phyloP scores from a whole-genome alignment of 2,329 filamentous ascomycete species.

The Aspergillus sojae region DNA sequence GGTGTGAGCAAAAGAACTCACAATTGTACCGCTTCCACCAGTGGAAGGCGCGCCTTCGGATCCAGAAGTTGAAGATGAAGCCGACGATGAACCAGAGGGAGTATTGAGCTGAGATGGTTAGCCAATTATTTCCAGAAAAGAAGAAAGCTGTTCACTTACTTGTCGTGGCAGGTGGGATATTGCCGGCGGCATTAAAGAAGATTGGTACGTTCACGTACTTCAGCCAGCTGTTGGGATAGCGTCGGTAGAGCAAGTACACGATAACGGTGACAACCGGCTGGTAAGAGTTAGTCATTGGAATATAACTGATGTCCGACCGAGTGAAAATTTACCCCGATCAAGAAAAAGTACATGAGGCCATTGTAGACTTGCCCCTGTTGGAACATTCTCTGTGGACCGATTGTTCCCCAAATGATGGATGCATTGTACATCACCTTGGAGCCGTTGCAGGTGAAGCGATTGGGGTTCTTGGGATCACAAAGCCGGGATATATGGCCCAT shows the following conservation, averaged over 20 bases:
- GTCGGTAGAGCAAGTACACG: conserved; percentile 31
- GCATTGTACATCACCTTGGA: conserved; percentile 39
- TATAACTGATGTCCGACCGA: fast-evolving
- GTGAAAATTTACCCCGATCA: conserved; percentile 29
- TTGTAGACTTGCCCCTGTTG: conserved; percentile 34
- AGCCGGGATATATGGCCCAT: conserved; percentile 32
- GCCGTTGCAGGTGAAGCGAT: conserved; percentile 37
- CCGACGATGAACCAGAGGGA: conserved; percentile 38
- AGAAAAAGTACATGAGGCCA: conserved; percentile 35
- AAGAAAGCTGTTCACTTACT: conserved; percentile 27
- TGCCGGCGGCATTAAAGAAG: conserved; percentile 37
- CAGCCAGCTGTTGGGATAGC: conserved; percentile 34
- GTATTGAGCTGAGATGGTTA: conserved; percentile 25
- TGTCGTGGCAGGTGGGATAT: conserved; percentile 37
- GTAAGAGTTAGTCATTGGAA: neutral
- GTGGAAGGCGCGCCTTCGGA: conserved; percentile 32
- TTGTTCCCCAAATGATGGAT: conserved; percentile 37
- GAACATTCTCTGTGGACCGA: conserved; percentile 38
- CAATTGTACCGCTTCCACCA: conserved; percentile 41
- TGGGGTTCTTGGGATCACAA: conserved; percentile 31
- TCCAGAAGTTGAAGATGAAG: conserved; percentile 34
- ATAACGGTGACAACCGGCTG: conserved; percentile 33
- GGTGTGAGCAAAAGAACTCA: conserved; percentile 8
- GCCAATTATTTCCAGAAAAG: neutral
- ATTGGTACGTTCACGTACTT: conserved; percentile 38